These are phyloP conservation scores for Suhomyces pyralidae DNA, from an alignment of 805 yeast species.

Conservation along the genomic window DNA sequence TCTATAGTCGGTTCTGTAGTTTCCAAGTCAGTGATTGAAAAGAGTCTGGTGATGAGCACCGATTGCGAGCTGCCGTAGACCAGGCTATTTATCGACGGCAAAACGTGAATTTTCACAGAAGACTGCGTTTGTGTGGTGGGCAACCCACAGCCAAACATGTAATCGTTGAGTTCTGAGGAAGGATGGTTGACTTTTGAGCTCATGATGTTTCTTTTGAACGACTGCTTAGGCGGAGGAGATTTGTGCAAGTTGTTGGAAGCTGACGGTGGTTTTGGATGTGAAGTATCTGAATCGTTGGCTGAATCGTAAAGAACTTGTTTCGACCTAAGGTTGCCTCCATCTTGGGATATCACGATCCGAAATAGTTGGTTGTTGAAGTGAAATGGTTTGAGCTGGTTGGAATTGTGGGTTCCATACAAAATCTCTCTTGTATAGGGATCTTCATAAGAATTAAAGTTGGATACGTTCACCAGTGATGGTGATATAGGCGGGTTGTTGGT, in stretches of 20 bases:
- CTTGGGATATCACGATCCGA: conserved; percentile 48
- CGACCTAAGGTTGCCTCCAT: conserved; percentile 45
- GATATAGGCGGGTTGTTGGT: not conserved
- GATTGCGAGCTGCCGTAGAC: conserved; percentile 31
- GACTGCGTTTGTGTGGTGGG: conserved; percentile 45
- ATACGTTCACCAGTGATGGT: conserved; percentile 5
- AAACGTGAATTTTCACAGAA: conserved; percentile 46
- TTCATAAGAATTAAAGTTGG: conserved; percentile 31
- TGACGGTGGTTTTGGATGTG: not conserved
- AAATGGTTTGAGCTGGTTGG: conserved; percentile 23
- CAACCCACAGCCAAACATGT: conserved; percentile 57
- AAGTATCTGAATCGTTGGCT: conserved; percentile 17
- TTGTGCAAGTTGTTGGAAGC: not conserved
- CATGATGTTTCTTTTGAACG: conserved; percentile 14
- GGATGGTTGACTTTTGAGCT: conserved; percentile 38
- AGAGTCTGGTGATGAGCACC: conserved; percentile 45
- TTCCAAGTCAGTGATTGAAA: conserved; percentile 32
- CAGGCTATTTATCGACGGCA: conserved; percentile 41
- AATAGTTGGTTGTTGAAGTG: conserved; percentile 30
- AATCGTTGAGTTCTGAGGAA: conserved; percentile 44
- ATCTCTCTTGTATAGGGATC: conserved; percentile 46
- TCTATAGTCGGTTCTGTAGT: not conserved
- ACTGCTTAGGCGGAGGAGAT: not conserved
- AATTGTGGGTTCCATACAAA: conserved; percentile 42
- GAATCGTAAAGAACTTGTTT: conserved; percentile 52